Evolutionary conservation across 1,284 basidiomycete genomes (phyloP), one percentile per base, ranked within the genome.

Genomic region (Bjerkandera adusta): DNA sequence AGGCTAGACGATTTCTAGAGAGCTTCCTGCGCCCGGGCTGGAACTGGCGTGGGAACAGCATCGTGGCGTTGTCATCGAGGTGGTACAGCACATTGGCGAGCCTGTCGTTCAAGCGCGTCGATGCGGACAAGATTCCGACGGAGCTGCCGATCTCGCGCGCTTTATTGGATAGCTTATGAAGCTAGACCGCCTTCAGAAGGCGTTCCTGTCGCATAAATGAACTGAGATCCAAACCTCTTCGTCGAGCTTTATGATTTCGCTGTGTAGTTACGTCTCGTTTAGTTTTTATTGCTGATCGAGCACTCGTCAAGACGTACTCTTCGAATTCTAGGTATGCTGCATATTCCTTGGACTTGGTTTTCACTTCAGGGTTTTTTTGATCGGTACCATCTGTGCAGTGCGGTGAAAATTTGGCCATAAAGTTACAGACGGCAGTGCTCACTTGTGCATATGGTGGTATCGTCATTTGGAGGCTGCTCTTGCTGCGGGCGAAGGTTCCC

Each of bases 111-210:
- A 87, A 71, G 51, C 78, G 74, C 58, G 78, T 84, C 0, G 82
- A 77, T 8, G 83, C 84, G 6, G 83, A 83, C 5, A 86, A 71
- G 51, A 87, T 84, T 10, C 81, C 83, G 18, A 85, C 81, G 4
- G 83, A 85, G 45, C 80, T 83, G 20, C 84, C 84, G 0, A 86
- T 69, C 59, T 83, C 82, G 27, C 83, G 77, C 7, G 83, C 75
- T 12, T 83, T 81, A 55, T 84, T 83, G 35, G 82, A 78, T 57
- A 86, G 85, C 61, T 83, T 85, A 29, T 81, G 75, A 8, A 86
- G 71, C 82, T 86, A 12, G 16, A 16, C 10, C 16, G 26, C 18
- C 24, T 26, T 5, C 39, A 26, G 30, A 27, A 5, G 7, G 7
- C 7, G 6, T 18, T 27, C 5, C 10, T 11, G 20, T 6, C 25